Evolutionary conservation across 2,329 filamentous ascomycete genomes (phyloP).

Genomic region (Fusarium musae): DNA sequence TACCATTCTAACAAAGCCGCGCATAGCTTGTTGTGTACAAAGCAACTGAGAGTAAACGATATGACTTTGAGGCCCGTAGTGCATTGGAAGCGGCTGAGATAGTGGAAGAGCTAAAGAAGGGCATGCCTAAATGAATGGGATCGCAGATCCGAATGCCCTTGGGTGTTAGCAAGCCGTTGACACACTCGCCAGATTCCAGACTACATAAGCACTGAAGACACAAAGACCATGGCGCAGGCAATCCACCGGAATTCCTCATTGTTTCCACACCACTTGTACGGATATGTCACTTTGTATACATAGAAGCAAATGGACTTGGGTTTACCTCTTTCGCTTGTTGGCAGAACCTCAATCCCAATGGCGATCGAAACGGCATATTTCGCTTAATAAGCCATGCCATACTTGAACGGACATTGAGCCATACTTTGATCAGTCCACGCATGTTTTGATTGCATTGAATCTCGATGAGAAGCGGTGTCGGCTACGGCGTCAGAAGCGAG

Average conservation of each 20-base stretch:
- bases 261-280: not conserved
- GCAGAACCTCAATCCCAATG: not conserved
- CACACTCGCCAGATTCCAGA: not conserved
- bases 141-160: constrained; percentile 1
- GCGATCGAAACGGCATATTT: constrained; percentile 1
- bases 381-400: not conserved
- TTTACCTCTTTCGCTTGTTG: constrained; percentile 8
- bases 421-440: constrained; percentile 3
- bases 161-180: not conserved
- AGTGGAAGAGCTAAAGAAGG: constrained; percentile 80
- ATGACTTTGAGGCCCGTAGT: constrained; percentile 84
- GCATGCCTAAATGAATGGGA: constrained; percentile 56
- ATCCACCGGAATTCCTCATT: not conserved
- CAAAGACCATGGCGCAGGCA: not conserved
- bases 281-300: not conserved
- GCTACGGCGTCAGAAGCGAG: constrained; percentile 3
- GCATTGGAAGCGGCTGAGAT: constrained; percentile 81
- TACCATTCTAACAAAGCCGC: constrained; percentile 27
- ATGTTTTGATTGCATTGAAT: constrained; percentile 7
- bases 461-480: constrained; percentile 22
- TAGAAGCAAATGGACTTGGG: not conserved
- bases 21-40: constrained; percentile 76
- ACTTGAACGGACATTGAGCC: not conserved
- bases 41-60: constrained; percentile 80
- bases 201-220: not conserved